phyloP scores from a whole-genome alignment of 495 filamentous ascomycete species.

The Talaromyces ruber region DNA sequence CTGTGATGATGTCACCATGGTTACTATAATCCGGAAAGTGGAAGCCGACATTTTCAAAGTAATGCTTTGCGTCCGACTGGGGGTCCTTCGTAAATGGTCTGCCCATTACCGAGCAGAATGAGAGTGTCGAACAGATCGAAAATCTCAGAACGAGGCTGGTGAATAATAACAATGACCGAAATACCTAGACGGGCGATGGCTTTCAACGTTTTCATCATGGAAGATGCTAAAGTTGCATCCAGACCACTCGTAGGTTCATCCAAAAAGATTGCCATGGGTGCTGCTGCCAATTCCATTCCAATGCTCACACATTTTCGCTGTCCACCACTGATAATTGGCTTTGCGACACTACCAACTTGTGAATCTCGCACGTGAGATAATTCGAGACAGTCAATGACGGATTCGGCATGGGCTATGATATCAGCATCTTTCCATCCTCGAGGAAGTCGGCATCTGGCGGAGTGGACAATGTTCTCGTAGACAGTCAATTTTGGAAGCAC shows the following conservation, averaged over 20 bases:
- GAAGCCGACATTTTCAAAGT: constrained; percentile 69
- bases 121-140: constrained; percentile 73
- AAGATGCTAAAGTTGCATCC: constrained; percentile 65
- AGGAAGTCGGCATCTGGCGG: constrained; percentile 36
- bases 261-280: constrained; percentile 59
- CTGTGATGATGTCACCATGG: constrained; percentile 14
- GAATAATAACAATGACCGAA: constrained; percentile 65
- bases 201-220: constrained; percentile 51
- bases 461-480: constrained; percentile 43
- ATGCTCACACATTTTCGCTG: constrained; percentile 53
- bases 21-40: constrained; percentile 15
- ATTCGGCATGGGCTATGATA: constrained; percentile 32
- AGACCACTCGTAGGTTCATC: constrained; percentile 72
- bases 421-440: constrained; percentile 11
- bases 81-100: constrained; percentile 64
- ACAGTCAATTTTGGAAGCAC: constrained; percentile 43
- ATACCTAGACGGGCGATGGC: constrained; percentile 61
- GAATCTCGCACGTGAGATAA: constrained; percentile 52
- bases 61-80: constrained; percentile 50
- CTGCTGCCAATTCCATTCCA: constrained; percentile 47
- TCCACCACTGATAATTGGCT: constrained; percentile 72
- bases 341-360: constrained; percentile 57
- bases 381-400: constrained; percentile 31
- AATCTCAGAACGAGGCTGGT: constrained; percentile 69
- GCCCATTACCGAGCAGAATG: constrained; percentile 60